Conservation (phyloP, 148 eudicot species). For the Rhododendron griersonianum region DNA sequence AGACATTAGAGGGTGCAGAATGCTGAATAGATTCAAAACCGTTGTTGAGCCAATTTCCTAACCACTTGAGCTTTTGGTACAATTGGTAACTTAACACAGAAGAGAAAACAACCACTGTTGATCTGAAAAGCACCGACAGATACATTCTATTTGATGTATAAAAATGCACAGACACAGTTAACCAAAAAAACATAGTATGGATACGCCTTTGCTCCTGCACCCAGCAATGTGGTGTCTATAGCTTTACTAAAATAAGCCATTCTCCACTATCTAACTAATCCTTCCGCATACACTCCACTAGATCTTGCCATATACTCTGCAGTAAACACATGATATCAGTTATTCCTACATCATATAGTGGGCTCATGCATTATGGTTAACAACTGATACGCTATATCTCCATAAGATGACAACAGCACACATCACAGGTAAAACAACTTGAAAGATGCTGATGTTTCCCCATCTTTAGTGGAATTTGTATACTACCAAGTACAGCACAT, state of each 20-base stretch:
- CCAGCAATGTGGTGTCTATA: slow-evolving; percentile 30
- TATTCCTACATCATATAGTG: not conserved
- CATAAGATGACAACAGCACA: not conserved
- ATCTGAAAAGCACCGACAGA: not conserved
- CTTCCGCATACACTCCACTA: not conserved
- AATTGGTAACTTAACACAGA: not conserved
- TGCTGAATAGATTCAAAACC: not conserved
- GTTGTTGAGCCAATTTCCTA: not conserved
- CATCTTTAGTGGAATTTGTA: not conserved
- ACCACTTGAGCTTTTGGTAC: not conserved
- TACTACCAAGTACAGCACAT: not conserved
- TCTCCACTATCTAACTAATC: slow-evolving; percentile 7
- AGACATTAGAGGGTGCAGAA: not conserved
- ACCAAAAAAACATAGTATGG: slow-evolving; percentile 9
- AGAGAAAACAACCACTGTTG: not conserved
- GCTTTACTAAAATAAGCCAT: slow-evolving; percentile 33
- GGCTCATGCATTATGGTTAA: not conserved
- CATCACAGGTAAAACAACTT: not conserved
- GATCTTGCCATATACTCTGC: slow-evolving; percentile 13
- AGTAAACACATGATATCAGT: not conserved
- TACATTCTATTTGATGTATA: not conserved
- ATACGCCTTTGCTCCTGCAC: slow-evolving; percentile 46
- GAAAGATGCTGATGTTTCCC: not conserved
- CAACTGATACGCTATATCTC: not conserved
- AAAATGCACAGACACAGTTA: not conserved